Evolutionary conservation across 2,329 filamentous ascomycete species (phyloP), one percentile per base, ranked within the genome.

Genomic region (Dothidotthia symphoricarpi): DNA sequence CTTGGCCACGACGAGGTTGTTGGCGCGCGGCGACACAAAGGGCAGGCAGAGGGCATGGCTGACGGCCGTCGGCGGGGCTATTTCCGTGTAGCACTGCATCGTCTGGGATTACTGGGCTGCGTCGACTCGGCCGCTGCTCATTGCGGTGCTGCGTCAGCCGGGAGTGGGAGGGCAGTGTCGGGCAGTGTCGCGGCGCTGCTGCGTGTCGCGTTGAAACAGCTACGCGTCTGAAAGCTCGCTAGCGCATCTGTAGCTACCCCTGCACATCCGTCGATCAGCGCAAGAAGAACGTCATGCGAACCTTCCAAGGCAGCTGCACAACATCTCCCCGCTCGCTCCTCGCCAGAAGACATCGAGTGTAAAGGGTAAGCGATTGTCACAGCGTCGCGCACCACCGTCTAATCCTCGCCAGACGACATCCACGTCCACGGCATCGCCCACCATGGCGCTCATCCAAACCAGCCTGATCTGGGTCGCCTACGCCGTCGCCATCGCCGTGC

Each of bases 21-120:
- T 85, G 55, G 86, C 81, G 49, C 83, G 77, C 33, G 86, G 70
- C 31, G 85, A 85, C 31, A 85, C 76, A 62, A 98, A 89, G 24
- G 89, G 81, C 27, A 95, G 71, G 43, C 76, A 79, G 59, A 96
- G 72, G 49, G 90, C 88, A 72, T 95, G 86, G 60, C 88, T 90
- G 70, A 97, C 89, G 66, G 90, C 90, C 66, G 90, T 94, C 37
- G 93, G 90, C 74, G 91, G 86, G 67, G 88, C 83, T 67, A 98
- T 77, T 77, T 98, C 93, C 63, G 88, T 90, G 73, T 97, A 97
- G 76, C 88, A 95, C 80, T 97, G 91, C 91, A 97, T 97, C 59
- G 34, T 27, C 3, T 19, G 28, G 16, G 17, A 22, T 19, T 25
- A 34, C 31, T 24, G 27, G n/a, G n/a, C n/a, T n/a, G n/a, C n/a